Evolutionary conservation across 441 rosid genomes (phyloP), one percentile per base, ranked within the genome.

Genomic region (Cnidoscolus chayamansa): DNA sequence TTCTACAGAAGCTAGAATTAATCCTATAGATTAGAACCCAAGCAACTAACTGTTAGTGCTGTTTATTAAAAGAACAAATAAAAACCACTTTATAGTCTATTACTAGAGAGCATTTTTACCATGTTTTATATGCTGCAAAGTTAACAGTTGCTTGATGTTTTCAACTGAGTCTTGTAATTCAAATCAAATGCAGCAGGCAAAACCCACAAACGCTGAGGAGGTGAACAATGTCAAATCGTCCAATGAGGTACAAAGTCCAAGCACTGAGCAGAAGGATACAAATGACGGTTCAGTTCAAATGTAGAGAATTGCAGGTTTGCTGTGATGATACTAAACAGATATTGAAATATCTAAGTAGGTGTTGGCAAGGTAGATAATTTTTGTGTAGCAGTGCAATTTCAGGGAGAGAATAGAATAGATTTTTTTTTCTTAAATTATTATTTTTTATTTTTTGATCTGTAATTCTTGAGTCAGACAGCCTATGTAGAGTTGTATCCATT

Each of bases 101-200:
- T 55, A 40, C 45, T 40, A 40, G 45, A 5, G 7, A 40, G 45
- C 6, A 40, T 40, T 40, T 40, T 5, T 7, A 15, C 61, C 2
- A 19, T 35, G 10, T 31, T 61, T 40, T 35, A 25, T 43, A 19
- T 30, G 54, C 16, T 66, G 53, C 45, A 35, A 62, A 67, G 67
- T 54, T 63, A 62, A 4, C 12, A 30, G 37, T 54, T 63, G 65
- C 17, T 40, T 59, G 63, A 37, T 55, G 37, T 55, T 57, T 15
- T 50, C 32, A 48, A n/a, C n/a, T 1, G 62, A 65, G 32, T 17
- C 15, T 71, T 20, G 62, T 57, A 11, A 70, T 17, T 20, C 1
- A 37, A 64, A 51, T 74, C 54, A 37, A 54, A 65, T 57, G 64
- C 68, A 43, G 59, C 85, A 86, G 87, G 90, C 80, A 11, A 89